Conservation (phyloP, 2,329 filamentous ascomycete species). For the Calonectria ilicicola region DNA sequence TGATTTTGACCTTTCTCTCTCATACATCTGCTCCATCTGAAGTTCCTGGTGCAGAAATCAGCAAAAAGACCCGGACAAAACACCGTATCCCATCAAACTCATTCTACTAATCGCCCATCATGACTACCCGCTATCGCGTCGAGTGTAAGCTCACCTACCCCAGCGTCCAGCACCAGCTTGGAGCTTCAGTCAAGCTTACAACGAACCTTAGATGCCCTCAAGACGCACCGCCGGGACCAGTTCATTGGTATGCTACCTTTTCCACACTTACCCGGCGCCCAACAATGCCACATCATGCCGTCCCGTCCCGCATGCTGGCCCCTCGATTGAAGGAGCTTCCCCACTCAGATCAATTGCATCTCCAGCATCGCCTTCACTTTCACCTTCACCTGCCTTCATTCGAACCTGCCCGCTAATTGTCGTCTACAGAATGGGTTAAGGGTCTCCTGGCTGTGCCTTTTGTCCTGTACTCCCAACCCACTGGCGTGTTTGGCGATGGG, state of each 20-base stretch:
- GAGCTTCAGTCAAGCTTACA: constrained; percentile 31
- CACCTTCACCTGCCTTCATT: no score
- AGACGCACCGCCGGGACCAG: constrained; percentile 92
- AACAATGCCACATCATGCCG: neutral
- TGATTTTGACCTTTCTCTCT: neutral
- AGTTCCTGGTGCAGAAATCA: neutral
- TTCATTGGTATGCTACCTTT: constrained; percentile 72
- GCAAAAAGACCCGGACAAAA: neutral
- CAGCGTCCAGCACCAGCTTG: constrained; percentile 11
- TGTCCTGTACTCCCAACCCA: constrained; percentile 95
- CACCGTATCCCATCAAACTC: neutral
- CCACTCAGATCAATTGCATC: constrained; percentile 3
- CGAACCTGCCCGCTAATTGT: constrained; percentile 11
- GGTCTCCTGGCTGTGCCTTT: constrained; percentile 94
- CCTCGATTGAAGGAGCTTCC: constrained; percentile 9
- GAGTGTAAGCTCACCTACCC: constrained; percentile 70
- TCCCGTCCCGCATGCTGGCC: neutral
- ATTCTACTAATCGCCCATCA: constrained; percentile 42
- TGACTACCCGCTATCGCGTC: constrained; percentile 76
- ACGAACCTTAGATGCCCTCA: constrained; percentile 65
- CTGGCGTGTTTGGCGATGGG: constrained; percentile 82
- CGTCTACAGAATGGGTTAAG: constrained; percentile 92
- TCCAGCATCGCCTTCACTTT: neutral
- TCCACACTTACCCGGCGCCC: neutral
- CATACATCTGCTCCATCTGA: neutral